Evolutionary conservation across 2,329 filamentous ascomycete genomes (phyloP), one percentile per base, ranked within the genome.

Genomic region (Chrysosphaeria jannelii): DNA sequence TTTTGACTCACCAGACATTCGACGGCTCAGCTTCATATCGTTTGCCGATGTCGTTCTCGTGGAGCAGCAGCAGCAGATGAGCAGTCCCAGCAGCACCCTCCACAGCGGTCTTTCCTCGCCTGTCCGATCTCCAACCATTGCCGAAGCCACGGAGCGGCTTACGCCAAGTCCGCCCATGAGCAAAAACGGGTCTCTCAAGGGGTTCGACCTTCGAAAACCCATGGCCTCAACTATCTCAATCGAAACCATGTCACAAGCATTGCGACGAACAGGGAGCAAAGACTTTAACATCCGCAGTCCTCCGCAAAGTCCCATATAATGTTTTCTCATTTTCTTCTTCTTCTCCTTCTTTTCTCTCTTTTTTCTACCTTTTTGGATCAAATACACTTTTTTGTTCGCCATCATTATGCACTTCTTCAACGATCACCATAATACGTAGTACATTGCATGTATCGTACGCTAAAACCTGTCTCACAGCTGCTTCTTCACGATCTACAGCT

Each of bases 11-110:
- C 55, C 61, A 22, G 79, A 90, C 36, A 60, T 88, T 10, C 66
- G 75, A 21, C 64, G 81, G 12, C 47, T 93, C 30, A 85, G 72
- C 41, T 93, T 93, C 47, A 89, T 93, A 39, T 90, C 78, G 6
- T 93, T 93, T 43, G 79, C 81, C 29, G 81, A 93, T 36, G 76
- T 93, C 7, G 76, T 93, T 19, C 76, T 89, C 39, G 59, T 68
- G 16, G 74, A 85, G 40, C 72, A 81, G 18, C 29, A 33, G 10
- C 28, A 30, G 14, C 31, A 32, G 20, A n/a, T n/a, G n/a, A n/a
- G n/a, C 30, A 31, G 13, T 28, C 29, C 8, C 29, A 31, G 16
- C 27, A 31, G 14, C 28, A 29, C 10, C 22, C 21, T 10, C 25
- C 23, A 12, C n/a, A n/a, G n/a, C n/a, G n/a, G n/a, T n/a, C n/a